Conservation (phyloP, 306 rosid species). For the Vachellia collinsii region DNA sequence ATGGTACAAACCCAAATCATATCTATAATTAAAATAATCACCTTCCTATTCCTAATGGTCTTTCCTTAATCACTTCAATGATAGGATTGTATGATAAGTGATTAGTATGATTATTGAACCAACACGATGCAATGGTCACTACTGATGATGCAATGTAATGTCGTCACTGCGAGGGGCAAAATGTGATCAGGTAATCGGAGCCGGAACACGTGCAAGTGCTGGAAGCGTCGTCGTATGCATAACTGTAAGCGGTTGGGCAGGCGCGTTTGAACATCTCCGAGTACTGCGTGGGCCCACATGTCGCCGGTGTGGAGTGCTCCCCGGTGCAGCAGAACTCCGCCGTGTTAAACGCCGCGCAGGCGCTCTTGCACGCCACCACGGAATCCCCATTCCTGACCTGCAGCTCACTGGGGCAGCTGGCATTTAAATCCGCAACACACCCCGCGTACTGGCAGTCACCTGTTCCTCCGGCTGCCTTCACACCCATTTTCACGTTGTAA, state of each 20-base stretch:
- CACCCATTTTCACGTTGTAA: slow-evolving; percentile 81
- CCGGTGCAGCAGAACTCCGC: slow-evolving; percentile 85
- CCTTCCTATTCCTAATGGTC: background rate
- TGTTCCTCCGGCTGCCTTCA: slow-evolving; percentile 65
- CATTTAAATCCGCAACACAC: slow-evolving; percentile 68
- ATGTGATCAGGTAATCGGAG: slow-evolving; percentile 68
- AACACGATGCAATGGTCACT: background rate
- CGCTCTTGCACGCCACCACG: slow-evolving; percentile 89
- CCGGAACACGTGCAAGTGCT: slow-evolving; percentile 86
- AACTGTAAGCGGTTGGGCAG: slow-evolving; percentile 88
- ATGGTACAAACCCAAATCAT: background rate
- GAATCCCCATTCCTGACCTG: slow-evolving; percentile 45
- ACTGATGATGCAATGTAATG: background rate
- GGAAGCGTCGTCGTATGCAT: slow-evolving; percentile 88
- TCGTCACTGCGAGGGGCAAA: slow-evolving; percentile 56
- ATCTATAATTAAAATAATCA: background rate
- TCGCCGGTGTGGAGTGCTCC: slow-evolving; percentile 69
- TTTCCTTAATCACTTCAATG: background rate
- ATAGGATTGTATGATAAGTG: background rate
- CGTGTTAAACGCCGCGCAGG: slow-evolving; percentile 71
- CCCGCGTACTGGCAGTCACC: slow-evolving; percentile 94
- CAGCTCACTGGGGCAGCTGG: slow-evolving; percentile 64
- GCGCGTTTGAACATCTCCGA: slow-evolving; percentile 83
- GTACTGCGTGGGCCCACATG: slow-evolving; percentile 76
- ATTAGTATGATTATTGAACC: background rate